Base-by-base conservation (phyloP, 2,329 filamentous ascomycete species). In the Lachnellula willkommii region DNA sequence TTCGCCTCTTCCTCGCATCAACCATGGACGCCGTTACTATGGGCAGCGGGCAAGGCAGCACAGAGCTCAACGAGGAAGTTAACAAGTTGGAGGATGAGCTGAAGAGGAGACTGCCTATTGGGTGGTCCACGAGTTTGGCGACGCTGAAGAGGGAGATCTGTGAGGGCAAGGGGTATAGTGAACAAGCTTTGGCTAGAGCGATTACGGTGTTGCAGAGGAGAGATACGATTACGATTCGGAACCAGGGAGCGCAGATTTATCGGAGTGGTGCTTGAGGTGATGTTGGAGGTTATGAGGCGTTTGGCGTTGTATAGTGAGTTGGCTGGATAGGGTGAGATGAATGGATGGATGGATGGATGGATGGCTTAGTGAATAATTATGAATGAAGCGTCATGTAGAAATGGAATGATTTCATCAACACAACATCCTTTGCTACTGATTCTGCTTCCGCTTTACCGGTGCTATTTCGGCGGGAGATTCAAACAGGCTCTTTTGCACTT, bases 21-120 rank as follows among this genome's bases (percentile, higher is more conserved):
- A 99, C 94, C 55, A 97, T 99, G 94, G 93, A 99, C 68, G 94
- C 94, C 7, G 91, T 97, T 55, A 93, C 90, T 57, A 90, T 95
- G 67, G 93, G 92, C 58, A 87, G 88, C 63, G 89, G 87, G 61
- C 83, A 89, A 65, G 90, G 89, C 39, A 91, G 86, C 68, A 87
- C 90, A 60, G 93, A 97, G 73, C 77, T 97, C 54, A 93, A 95
- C 73, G 90, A 96, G 50, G 94, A 97, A 71, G 89, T 90, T 5
- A 79, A 80, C 63, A 90, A 90, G 65, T 83, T 97, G 5, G 94
- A 97, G 73, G 84, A 90, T 15, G 94, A 97, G 75, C 77, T 99
- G 51, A 87, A 90, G 73, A 82, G 90, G 55, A 81, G 93, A 26
- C 76, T 99, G 65, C 92, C 94, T 1, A 94, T 99, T 63, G 94